A percentile compares a stretch with the other conserved stretches of the same genome.
These are phyloP conservation scores for Russula sp. DNA, from an alignment of 768 basidiomycete species.

Conservation along the genomic window DNA sequence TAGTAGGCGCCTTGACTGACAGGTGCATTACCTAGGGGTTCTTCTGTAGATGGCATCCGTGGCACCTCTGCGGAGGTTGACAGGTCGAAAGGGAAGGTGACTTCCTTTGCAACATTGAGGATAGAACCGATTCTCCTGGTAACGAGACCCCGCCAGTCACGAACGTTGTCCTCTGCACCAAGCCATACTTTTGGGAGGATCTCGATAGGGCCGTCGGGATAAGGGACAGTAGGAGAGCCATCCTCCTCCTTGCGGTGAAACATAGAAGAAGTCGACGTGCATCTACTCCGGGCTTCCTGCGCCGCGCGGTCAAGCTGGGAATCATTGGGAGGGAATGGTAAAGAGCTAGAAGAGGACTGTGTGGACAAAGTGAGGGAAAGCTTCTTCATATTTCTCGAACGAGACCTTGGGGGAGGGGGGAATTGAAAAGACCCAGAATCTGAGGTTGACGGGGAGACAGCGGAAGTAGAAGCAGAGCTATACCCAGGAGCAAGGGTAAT, in stretches of 20 bases:
- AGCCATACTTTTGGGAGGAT: constrained; percentile 84
- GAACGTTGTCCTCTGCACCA: constrained; percentile 87
- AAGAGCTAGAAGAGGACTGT: constrained; percentile 49
- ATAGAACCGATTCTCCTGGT: constrained; percentile 71
- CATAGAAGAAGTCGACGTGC: constrained; percentile 55
- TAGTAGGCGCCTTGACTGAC: constrained; percentile 48
- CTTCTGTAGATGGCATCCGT: constrained; percentile 44
- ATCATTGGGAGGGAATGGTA: constrained; percentile 33
- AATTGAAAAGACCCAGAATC: constrained; percentile 46
- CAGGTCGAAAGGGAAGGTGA: constrained; percentile 61
- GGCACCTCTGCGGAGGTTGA: constrained; percentile 36
- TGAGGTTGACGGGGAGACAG: constrained; percentile 44
- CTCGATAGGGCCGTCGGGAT: constrained; percentile 74
- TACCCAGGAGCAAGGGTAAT: constrained; percentile 44
- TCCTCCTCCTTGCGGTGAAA: constrained; percentile 57
- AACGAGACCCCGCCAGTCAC: constrained; percentile 65
- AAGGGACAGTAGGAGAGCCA: constrained; percentile 57
- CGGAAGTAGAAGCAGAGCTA: constrained; percentile 37
- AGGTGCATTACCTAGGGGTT: constrained; percentile 52
- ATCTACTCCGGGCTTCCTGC: constrained; percentile 38
- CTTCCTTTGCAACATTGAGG: constrained; percentile 92
- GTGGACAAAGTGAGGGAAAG: constrained; percentile 62
- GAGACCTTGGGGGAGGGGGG: constrained; percentile 34
- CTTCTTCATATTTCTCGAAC: constrained; percentile 66
- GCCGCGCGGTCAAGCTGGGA: constrained; percentile 28